Conservation (phyloP, 495 filamentous ascomycete species). For the Amorphotheca resinae region DNA sequence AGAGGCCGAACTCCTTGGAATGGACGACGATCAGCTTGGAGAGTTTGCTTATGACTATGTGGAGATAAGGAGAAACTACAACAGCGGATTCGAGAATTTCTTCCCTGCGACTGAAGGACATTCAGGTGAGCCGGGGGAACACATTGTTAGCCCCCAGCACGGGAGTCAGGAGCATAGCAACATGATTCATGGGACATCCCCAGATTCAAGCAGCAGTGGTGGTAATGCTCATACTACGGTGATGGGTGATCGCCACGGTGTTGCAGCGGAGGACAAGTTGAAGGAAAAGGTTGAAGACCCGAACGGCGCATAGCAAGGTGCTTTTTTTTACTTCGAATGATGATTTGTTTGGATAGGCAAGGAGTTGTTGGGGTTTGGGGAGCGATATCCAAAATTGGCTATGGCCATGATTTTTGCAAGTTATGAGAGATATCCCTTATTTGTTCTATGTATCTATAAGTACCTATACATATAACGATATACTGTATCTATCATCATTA, state of each 20-base stretch:
- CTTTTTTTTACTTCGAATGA: background rate
- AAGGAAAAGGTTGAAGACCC: background rate
- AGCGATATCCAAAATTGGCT: background rate
- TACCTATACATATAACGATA: background rate
- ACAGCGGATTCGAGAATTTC: no score
- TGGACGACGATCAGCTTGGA: slow-evolving; percentile 98
- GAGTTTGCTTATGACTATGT: slow-evolving; percentile 99
- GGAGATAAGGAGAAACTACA: slow-evolving; percentile 93
- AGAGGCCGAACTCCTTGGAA: slow-evolving; percentile 93
- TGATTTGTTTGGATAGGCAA: background rate
- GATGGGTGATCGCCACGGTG: slow-evolving; percentile 30
- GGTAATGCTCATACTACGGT: slow-evolving; percentile 9
- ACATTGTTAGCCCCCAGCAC: slow-evolving; percentile 56
- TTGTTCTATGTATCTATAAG: background rate
- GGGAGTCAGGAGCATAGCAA: slow-evolving; percentile 69
- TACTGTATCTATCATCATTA: no score
- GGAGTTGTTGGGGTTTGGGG: slow-evolving; percentile 1
- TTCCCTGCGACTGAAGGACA: slow-evolving; percentile 72
- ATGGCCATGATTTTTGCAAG: background rate
- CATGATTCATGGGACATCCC: slow-evolving; percentile 41
- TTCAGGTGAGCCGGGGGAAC: slow-evolving; percentile 46
- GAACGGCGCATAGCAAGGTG: background rate
- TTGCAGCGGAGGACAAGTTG: slow-evolving; percentile 23
- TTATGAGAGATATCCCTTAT: background rate
- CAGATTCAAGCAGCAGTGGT: slow-evolving; percentile 1